Conservation (phyloP, 106 monocot species). For the Vanilla planifolia region DNA sequence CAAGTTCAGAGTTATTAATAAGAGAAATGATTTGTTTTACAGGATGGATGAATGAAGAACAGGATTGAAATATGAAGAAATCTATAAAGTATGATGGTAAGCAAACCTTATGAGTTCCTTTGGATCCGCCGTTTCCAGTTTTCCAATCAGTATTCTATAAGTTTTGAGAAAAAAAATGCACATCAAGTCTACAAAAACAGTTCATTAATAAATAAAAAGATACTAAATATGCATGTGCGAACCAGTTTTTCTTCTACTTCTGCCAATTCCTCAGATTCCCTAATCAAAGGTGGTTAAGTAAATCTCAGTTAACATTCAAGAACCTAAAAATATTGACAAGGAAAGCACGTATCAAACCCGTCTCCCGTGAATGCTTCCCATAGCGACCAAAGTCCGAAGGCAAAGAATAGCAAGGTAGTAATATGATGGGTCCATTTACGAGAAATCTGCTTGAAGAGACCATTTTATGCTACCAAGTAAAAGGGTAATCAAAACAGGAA, state of each 20-base stretch:
- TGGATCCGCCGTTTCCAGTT: slow-evolving; percentile 30
- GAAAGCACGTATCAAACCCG: slow-evolving; percentile 36
- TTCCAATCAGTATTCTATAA: slow-evolving; percentile 71
- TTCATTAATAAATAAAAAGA: background rate
- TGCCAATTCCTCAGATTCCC: slow-evolving; percentile 82
- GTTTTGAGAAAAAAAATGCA: slow-evolving; percentile 12
- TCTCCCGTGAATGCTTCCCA: slow-evolving; percentile 87
- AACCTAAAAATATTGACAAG: background rate
- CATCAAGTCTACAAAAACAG: background rate
- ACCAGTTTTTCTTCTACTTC: slow-evolving; percentile 97
- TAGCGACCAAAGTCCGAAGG: slow-evolving; percentile 91
- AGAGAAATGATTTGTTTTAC: too few relatives aligned
- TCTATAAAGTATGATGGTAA: slow-evolving; percentile 1
- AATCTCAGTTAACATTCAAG: slow-evolving; percentile 5
- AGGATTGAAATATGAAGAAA: too few relatives aligned
- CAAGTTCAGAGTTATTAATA: too few relatives aligned
- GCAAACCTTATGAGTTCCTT: slow-evolving; percentile 58
- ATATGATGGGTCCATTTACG: slow-evolving; percentile 86
- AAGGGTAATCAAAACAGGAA: too few relatives aligned
- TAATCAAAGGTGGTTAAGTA: slow-evolving; percentile 12
- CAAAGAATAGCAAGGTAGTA: slow-evolving; percentile 83
- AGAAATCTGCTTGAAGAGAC: slow-evolving; percentile 72
- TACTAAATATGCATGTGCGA: slow-evolving; percentile 12
- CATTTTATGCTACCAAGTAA: slow-evolving; percentile 7
- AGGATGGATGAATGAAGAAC: too few relatives aligned